Percentiles rank a stretch among this genome's conserved stretches.
Evolutionary conservation across 345 rosid species (phyloP).

Genomic region (Citrus glauca): DNA sequence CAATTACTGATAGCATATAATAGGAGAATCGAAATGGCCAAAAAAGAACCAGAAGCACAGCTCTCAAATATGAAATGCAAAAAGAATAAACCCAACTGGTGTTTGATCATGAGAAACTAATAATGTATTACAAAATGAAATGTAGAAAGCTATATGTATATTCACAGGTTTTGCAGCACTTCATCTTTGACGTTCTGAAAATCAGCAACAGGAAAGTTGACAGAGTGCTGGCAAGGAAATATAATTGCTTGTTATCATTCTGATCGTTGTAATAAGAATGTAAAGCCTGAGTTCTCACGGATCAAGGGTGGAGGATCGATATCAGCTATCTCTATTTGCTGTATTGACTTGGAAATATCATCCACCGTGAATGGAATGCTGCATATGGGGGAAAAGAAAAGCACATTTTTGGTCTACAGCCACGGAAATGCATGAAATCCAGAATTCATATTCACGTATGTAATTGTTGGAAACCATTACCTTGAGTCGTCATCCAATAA

Average conservation of each 20-base stretch:
- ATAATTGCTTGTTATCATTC: constrained; percentile 30
- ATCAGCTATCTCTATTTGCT: constrained; percentile 63
- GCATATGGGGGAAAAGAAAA: constrained; percentile 19
- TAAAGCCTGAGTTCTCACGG: constrained; percentile 76
- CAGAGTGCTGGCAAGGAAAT: background rate
- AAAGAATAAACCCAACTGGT: constrained; percentile 3
- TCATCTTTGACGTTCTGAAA: background rate
- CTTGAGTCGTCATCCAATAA: constrained; percentile 90
- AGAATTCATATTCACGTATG: background rate
- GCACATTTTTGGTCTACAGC: background rate
- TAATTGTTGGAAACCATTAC: constrained; percentile 24
- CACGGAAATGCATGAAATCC: background rate
- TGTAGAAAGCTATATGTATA: background rate
- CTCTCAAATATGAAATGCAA: background rate
- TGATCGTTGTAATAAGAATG: constrained; percentile 74
- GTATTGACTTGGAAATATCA: constrained; percentile 79
- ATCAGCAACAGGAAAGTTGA: background rate
- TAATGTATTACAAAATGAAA: constrained; percentile 10
- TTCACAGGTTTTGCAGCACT: constrained; percentile 13
- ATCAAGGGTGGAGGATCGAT: constrained; percentile 83
- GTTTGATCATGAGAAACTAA: background rate
- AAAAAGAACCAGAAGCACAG: background rate
- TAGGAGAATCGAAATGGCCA: background rate
- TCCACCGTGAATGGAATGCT: constrained; percentile 93
- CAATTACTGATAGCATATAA: background rate